Percentiles rank a stretch among this genome's conserved stretches.
Evolutionary conservation across 306 rosid genomes (phyloP).

Genomic region (Rosa lucieae): DNA sequence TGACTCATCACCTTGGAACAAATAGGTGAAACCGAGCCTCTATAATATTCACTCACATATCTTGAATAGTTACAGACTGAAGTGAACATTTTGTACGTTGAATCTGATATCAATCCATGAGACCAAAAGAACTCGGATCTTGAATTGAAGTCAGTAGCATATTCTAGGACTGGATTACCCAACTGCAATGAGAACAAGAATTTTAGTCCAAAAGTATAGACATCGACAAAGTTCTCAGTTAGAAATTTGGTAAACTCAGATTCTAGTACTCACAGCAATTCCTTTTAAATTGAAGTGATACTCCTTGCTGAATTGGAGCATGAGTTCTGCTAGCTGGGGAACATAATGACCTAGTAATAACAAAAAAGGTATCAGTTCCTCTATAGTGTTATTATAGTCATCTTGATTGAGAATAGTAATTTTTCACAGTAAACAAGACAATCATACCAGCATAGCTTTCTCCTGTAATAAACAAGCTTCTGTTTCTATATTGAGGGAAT

Average conservation of each 20-base stretch:
- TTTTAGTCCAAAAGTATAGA: not conserved
- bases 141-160: conserved; percentile 53
- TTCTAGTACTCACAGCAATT: conserved; percentile 47
- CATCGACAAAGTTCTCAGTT: not conserved
- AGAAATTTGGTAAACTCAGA: not conserved
- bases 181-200: conserved; percentile 32
- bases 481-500: conserved; percentile 50
- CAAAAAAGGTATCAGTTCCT: not conserved
- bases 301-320: conserved; percentile 40
- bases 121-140: conserved; percentile 66
- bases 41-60: conserved; percentile 49
- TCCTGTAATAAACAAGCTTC: conserved; percentile 51
- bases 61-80: conserved; percentile 54
- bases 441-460: conserved; percentile 52
- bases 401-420: not conserved
- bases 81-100: conserved; percentile 51
- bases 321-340: conserved; percentile 62
- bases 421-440: not conserved
- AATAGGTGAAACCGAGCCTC: conserved; percentile 45
- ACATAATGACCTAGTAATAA: conserved; percentile 44
- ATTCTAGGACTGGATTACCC: conserved; percentile 62
- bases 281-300: conserved; percentile 51
- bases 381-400: not conserved
- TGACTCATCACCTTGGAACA: conserved; percentile 58
- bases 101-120: conserved; percentile 59